Base-by-base conservation (phyloP, 1,284 basidiomycete species). In the Moesziomyces antarcticus region DNA sequence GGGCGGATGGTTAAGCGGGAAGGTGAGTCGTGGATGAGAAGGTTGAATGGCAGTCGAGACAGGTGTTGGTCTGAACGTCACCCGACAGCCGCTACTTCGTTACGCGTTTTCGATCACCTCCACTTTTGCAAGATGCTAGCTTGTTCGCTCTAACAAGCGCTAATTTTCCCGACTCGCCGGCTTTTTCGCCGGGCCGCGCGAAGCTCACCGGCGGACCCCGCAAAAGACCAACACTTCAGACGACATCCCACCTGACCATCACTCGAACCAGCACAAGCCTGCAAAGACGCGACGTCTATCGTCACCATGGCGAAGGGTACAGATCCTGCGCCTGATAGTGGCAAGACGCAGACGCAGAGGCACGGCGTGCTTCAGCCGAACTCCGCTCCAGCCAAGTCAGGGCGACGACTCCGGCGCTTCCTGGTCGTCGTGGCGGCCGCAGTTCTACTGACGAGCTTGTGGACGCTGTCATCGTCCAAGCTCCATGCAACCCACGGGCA, bases 31-130 rank as follows among this genome's bases (percentile, higher is more conserved):
- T 3, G 3, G 56, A 25, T 9, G 21, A 44, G 30, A 50, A 56
- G 48, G 46, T 18, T 20, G 22, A 30, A 48, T 16, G 42, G 9
- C 40, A n/a, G 21, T 40, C 46, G 25, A 27, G 22, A 4, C 22
- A 43, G 49, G 64, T 68, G 60, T 73, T 73, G 69, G 59, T 73
- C 59, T 63, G 35, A 67, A 56, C 64, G 48, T 50, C 63, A 43
- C 56, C 10, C 30, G 13, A 33, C 30, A 33, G 30, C 30, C 30
- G 30, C 49, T 37, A 13, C 60, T 56, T 64, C 43, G 54, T 50
- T 64, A 68, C 70, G 70, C 70, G 70, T 63, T 62, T 60, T 67
- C 68, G 62, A 71, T 71, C 62, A 65, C 62, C 70, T 67, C 64
- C 70, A 73, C 64, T 41, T 59, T 45, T 6, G 5, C 6, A 18